Percentiles rank a stretch among this genome's conserved stretches.
Evolutionary conservation across 2,329 filamentous ascomycete genomes (phyloP).

Genomic region (Orbilia brochopaga): DNA sequence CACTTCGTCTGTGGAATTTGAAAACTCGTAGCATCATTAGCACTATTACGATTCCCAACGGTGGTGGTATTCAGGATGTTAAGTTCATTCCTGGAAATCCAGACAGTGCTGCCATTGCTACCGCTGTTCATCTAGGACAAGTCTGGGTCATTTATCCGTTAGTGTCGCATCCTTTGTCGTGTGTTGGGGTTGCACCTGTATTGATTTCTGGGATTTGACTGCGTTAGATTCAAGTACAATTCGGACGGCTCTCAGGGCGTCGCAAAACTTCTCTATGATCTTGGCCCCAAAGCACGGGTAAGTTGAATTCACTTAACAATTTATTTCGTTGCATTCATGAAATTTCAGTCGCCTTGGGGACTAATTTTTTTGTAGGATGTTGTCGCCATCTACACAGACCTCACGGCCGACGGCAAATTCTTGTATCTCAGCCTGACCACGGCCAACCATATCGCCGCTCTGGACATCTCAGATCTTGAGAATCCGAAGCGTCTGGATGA

Average conservation of each 20-base stretch:
- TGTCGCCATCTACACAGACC: constrained; percentile 60
- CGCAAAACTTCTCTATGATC: constrained; percentile 66
- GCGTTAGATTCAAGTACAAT: constrained; percentile 22
- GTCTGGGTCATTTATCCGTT: constrained; percentile 72
- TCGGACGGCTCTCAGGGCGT: constrained; percentile 65
- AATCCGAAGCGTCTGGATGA: constrained; percentile 69
- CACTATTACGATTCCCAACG: constrained; percentile 68
- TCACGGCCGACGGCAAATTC: constrained; percentile 66
- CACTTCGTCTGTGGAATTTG: constrained; percentile 67
- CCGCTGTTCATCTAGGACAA: constrained; percentile 66
- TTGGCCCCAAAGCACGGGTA: constrained; percentile 62
- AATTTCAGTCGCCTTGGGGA: no score
- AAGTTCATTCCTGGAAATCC: constrained; percentile 70
- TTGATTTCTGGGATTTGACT: no score
- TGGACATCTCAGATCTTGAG: constrained; percentile 68
- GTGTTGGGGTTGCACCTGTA: no score
- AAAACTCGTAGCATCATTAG: constrained; percentile 64
- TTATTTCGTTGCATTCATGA: constrained; percentile 59
- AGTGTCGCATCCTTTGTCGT: constrained; percentile 63
- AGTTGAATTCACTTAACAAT: constrained; percentile 50
- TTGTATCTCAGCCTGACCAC: constrained; percentile 68
- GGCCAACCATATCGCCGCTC: constrained; percentile 68
- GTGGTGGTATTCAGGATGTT: constrained; percentile 68
- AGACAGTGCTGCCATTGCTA: constrained; percentile 67
- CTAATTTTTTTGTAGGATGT: constrained; percentile 1